Percentiles rank a stretch among this genome's conserved stretches.
phyloP scores from a whole-genome alignment of 1,284 basidiomycete genomes.

The Porodaedalea pini region DNA sequence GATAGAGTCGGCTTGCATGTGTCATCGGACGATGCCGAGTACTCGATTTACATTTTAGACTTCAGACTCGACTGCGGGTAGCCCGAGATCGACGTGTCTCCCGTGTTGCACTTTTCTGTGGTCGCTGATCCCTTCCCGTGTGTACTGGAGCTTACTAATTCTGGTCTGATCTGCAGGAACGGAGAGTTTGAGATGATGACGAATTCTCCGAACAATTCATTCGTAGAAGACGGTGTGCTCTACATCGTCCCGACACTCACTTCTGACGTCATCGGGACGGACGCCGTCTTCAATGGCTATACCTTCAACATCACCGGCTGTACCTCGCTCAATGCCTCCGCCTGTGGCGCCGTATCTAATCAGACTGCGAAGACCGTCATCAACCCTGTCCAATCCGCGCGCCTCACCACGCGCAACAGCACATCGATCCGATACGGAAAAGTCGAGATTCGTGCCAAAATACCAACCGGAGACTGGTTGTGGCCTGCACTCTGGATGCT shows the following conservation, averaged over 20 bases:
- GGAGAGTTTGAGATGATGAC: constrained; percentile 90
- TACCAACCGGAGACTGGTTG: constrained; percentile 71
- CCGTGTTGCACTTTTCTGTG: neutral
- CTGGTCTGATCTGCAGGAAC: constrained; percentile 51
- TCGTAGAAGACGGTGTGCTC: constrained; percentile 69
- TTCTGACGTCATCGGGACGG: constrained; percentile 62
- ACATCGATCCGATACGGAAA: constrained; percentile 75
- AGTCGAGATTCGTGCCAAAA: constrained; percentile 78
- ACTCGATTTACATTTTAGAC: neutral
- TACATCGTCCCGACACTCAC: constrained; percentile 87
- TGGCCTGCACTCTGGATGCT: constrained; percentile 89
- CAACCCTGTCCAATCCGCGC: constrained; percentile 79
- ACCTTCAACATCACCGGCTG: constrained; percentile 81
- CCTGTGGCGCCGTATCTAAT: constrained; percentile 60
- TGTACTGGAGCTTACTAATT: neutral
- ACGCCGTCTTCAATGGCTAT: constrained; percentile 60
- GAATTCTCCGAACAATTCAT: constrained; percentile 71
- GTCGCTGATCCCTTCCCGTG: neutral
- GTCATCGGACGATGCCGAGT: neutral
- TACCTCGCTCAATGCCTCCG: constrained; percentile 55
- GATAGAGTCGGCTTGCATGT: too few species aligned
- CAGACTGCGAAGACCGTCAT: constrained; percentile 58
- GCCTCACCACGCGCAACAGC: constrained; percentile 69
- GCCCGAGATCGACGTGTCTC: constrained; percentile 3
- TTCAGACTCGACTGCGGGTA: neutral